These are phyloP conservation scores for Triticum dicoccoides DNA, from an alignment of 176 grass and related monocot species.

Conservation along the genomic window DNA sequence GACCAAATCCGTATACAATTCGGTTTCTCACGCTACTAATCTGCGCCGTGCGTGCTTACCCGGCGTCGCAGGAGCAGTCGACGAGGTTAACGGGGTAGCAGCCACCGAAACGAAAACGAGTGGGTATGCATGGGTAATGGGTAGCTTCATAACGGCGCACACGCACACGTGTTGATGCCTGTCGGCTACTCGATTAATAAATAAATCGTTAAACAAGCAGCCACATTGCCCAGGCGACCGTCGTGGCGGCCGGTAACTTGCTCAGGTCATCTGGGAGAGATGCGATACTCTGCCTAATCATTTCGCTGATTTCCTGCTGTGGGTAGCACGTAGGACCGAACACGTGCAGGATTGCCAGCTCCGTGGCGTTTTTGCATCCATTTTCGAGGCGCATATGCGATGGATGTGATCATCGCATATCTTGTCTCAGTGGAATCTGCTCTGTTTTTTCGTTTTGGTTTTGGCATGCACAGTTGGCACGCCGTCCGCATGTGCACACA, in stretches of 20 bases:
- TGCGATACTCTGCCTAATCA: neutral
- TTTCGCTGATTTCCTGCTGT: neutral
- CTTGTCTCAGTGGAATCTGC: too few species aligned
- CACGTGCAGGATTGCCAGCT: neutral
- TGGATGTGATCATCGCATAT: too few species aligned
- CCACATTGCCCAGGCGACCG: neutral
- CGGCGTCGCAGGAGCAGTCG: neutral
- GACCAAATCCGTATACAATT: neutral
- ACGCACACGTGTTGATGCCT: neutral
- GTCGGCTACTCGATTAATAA: neutral
- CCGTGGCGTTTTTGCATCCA: neutral
- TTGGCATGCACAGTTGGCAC: too few species aligned
- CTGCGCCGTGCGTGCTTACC: neutral
- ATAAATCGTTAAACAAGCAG: neutral
- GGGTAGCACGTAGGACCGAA: neutral
- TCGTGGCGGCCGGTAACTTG: neutral
- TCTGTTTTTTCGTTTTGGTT: too few species aligned
- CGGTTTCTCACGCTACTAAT: neutral
- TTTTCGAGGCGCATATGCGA: neutral
- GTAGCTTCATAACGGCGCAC: neutral
- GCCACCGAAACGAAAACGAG: slow-evolving; percentile 4
- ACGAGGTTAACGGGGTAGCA: slow-evolving; percentile 23
- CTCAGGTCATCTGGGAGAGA: neutral
- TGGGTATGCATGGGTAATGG: neutral
- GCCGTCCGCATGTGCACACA: neutral